Percentiles rank a stretch among this genome's conserved stretches.
Conservation (phyloP, 345 rosid genomes). For the Nasturtium officinale region DNA sequence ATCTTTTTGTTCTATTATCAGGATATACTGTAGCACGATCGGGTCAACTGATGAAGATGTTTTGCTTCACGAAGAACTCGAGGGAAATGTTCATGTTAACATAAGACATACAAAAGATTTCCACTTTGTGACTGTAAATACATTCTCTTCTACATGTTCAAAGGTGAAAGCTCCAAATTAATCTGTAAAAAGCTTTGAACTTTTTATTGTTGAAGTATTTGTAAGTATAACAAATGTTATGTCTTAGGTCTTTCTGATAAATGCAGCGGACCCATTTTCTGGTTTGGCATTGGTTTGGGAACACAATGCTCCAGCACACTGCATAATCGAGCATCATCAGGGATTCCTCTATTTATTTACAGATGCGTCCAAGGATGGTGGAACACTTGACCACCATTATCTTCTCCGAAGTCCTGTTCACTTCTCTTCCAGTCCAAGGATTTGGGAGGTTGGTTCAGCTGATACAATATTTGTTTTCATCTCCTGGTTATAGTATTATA, state of each 20-base stretch:
- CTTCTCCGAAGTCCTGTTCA: constrained; percentile 66
- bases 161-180: constrained; percentile 57
- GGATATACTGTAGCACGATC: constrained; percentile 80
- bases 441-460: constrained; percentile 76
- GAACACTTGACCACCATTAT: constrained; percentile 67
- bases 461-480: constrained; percentile 3
- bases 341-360: constrained; percentile 84
- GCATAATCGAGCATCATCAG: constrained; percentile 90
- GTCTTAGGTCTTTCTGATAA: constrained; percentile 89
- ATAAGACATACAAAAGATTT: constrained; percentile 86
- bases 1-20: constrained; percentile 28
- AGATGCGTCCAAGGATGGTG: constrained; percentile 71
- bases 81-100: constrained; percentile 67
- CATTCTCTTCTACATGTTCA: constrained; percentile 70
- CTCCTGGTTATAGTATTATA: constrained; percentile 15
- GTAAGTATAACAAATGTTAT: constrained; percentile 43
- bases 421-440: constrained; percentile 54
- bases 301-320: constrained; percentile 77
- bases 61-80: constrained; percentile 74
- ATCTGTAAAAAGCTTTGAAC: neutral
- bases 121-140: constrained; percentile 66
- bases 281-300: constrained; percentile 83
- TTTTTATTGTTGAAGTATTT: neutral
- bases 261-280: constrained; percentile 88
- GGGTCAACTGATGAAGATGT: constrained; percentile 93